Base-by-base conservation (phyloP, 345 rosid species). In the Linum lewisii region DNA sequence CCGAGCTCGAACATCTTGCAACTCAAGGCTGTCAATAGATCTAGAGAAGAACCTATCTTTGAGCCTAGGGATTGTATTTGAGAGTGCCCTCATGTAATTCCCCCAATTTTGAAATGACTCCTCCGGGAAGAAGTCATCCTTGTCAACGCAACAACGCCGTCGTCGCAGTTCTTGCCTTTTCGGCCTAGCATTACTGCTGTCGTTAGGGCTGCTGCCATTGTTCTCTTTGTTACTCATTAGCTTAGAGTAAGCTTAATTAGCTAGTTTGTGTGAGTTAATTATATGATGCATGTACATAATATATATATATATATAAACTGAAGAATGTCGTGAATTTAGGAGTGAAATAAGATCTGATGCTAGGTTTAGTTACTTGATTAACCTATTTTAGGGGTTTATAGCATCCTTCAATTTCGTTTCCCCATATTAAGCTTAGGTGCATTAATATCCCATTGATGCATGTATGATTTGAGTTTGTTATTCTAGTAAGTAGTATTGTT, bases 91-190 rank as follows among this genome's bases (percentile, higher is more conserved):
- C 64, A 57, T 67, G 67, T 85, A 85, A 54, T 59, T 77, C 32
- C 59, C 59, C 72, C 78, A 86, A 69, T 70, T 81, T 58, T 76
- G 72, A 56, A 86, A 86, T 59, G 94, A 83, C 58, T 83, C 76
- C 49, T 81, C 87, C 0, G 89, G 94, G 60, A 79, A 70, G 70
- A 86, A 78, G 69, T 79, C 82, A 34, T 67, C 66, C 52, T 81
- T 81, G 26, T 10, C 71, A 6, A 26, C 32, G 60, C 72, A 73
- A 7, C 18, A 22, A 47, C 78, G 75, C 42, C 58, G 49, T 47
- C 78, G 2, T 26, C 3, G 32, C 6, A 2, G 32, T 26, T 6
- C 3, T 26, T 26, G 68, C 50, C 57, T 75, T 42, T 68, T 70
- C 3, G 55, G 22, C 21, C 64, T 59, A 64, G 24, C 54, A 9